Conservation (phyloP, 768 basidiomycete genomes). For the Lentinula aciculospora region DNA sequence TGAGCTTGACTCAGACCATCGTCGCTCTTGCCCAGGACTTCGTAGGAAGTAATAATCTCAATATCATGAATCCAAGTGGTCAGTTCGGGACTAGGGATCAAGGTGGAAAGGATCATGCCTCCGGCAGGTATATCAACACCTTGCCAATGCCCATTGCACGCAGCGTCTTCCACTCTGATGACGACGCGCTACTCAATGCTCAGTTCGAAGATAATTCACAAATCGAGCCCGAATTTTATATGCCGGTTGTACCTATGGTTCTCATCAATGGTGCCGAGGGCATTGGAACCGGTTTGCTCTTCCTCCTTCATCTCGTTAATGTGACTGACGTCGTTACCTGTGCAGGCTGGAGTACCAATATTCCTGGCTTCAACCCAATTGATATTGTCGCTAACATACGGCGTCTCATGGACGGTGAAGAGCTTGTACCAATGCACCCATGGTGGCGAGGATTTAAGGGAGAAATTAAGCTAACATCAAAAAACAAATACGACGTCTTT, state of each 20-base stretch:
- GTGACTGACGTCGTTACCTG: not conserved
- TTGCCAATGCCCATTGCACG: conserved; percentile 69
- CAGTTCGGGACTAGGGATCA: conserved; percentile 92
- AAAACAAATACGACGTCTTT: conserved; percentile 80
- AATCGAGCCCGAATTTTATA: conserved; percentile 94
- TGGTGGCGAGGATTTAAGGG: conserved; percentile 99
- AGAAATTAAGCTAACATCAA: conserved; percentile 70
- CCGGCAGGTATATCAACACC: conserved; percentile 95
- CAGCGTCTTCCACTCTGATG: conserved; percentile 71
- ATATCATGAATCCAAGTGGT: conserved; percentile 81
- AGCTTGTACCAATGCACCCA: conserved; percentile 79
- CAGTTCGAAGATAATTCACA: conserved; percentile 79
- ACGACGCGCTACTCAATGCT: conserved; percentile 81
- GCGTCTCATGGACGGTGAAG: conserved; percentile 80
- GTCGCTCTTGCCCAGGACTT: conserved; percentile 91
- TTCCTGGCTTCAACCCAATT: conserved; percentile 88
- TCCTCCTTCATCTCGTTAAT: not conserved
- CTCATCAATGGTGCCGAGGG: conserved; percentile 94
- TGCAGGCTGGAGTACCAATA: conserved; percentile 88
- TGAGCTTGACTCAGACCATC: conserved; percentile 82
- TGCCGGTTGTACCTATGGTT: conserved; percentile 85
- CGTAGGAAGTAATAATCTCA: conserved; percentile 94
- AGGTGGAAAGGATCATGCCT: conserved; percentile 96
- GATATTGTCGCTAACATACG: conserved; percentile 89
- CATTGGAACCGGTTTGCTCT: conserved; percentile 82